Percentiles rank a stretch among this genome's conserved stretches.
These are phyloP conservation scores for Periconia macrospinosa DNA, from an alignment of 2,329 filamentous ascomycete genomes.

Conservation along the genomic window DNA sequence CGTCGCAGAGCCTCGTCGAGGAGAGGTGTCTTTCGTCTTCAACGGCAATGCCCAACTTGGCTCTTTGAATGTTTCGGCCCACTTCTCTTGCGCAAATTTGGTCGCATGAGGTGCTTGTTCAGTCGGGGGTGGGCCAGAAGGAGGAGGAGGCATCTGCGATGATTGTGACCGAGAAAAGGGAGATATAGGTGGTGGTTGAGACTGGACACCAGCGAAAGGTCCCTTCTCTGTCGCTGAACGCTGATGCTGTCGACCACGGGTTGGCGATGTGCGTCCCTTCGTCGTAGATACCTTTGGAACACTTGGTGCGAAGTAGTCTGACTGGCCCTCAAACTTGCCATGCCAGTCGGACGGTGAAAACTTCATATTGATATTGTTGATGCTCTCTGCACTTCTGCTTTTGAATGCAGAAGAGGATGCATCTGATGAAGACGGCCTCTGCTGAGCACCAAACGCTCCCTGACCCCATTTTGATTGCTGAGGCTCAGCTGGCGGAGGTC, in stretches of 20 bases:
- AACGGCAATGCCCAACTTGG: constrained; percentile 40
- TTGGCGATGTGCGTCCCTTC: constrained; percentile 35
- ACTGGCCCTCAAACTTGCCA: constrained; percentile 48
- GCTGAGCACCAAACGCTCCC: constrained; percentile 18
- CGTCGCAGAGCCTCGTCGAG: constrained; percentile 30
- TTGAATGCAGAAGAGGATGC: constrained; percentile 35
- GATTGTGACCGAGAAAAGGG: constrained; percentile 18
- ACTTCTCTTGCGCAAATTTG: constrained; percentile 47
- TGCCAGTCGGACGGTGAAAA: constrained; percentile 52
- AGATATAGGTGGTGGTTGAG: constrained; percentile 22
- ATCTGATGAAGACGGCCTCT: constrained; percentile 12
- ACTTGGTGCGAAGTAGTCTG: constrained; percentile 47
- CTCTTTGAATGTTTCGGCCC: constrained; percentile 49
- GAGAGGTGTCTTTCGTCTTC: constrained; percentile 33
- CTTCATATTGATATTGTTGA: constrained; percentile 49
- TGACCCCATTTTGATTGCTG: constrained; percentile 19
- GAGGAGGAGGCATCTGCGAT: constrained; percentile 29
- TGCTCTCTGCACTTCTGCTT: constrained; percentile 52
- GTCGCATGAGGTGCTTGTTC: constrained; percentile 28
- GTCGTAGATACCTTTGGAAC: constrained; percentile 23
- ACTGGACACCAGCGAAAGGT: constrained; percentile 17
- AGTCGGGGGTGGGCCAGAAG: constrained; percentile 31
- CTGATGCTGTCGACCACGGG: constrained; percentile 30
- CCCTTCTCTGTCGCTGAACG: constrained; percentile 22
- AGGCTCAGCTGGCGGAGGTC: constrained; percentile 17